Evolutionary conservation across 768 basidiomycete species (phyloP), one percentile per base, ranked within the genome.

Genomic region (Boletus speciosus): DNA sequence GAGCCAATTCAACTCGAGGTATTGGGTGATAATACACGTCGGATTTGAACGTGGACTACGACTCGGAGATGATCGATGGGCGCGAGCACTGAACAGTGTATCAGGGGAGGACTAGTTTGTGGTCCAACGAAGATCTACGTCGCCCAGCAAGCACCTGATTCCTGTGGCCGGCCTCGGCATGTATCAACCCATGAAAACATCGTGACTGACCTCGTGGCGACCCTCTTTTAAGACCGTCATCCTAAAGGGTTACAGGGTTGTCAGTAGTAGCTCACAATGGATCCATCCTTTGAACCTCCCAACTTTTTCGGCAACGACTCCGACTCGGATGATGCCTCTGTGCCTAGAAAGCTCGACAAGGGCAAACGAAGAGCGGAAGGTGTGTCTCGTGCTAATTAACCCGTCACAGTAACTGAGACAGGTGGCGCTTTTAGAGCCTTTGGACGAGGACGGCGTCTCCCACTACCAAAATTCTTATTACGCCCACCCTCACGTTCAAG

Each of bases 341-440:
- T 43, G 55, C 36, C 64, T 8, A 47, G 16, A 11, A 55, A 21
- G 32, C 11, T 47, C 14, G 63, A 64, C 47, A 64, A 64, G 39
- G 64, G 64, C 9, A 63, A 64, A 39, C 49, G 16, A 50, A 64
- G 54, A 40, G 64, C 58, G 0, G 49, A 60, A 35, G 64, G 63
- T 56, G 15, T 27, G 51, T 43, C 14, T 42, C 23, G 5, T 29
- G n/a, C 11, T 3, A 5, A 41, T 21, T 0, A 25, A 34, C 4
- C 5, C 12, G 1, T n/a, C 16, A 5, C 25, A 21, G 16, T 10
- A 6, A n/a, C 38, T 47, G n/a, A 58, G 1, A 9, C n/a, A 2
- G 2, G 15, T 15, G 40, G 15, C 16, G 5, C 29, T 19, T 37
- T 48, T 23, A 66, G 62, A 59, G 2, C 49, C 54, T 43, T 51